phyloP scores from a whole-genome alignment of 257 asterid genomes.

The Solanum okadae region DNA sequence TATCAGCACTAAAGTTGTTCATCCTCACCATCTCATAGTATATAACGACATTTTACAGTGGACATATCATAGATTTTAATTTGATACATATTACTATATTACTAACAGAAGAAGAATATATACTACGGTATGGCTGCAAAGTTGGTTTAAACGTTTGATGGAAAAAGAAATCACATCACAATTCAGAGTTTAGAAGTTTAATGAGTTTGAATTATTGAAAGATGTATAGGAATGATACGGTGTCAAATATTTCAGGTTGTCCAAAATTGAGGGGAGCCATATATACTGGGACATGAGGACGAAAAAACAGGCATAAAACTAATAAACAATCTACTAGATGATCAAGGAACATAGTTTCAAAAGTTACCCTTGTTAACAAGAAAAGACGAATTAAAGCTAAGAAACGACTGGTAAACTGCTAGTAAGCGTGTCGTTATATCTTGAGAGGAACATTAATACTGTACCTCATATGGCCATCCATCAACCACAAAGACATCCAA shows the following conservation, averaged over 20 bases:
- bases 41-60: not conserved
- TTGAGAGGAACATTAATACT: not conserved
- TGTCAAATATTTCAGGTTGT: not conserved
- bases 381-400: not conserved
- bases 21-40: not conserved
- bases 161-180: not conserved
- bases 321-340: not conserved
- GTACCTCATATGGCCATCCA: slow-evolving; percentile 52
- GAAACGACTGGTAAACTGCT: not conserved
- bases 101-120: not conserved
- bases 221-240: not conserved
- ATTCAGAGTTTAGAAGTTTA: not conserved
- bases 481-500: slow-evolving; percentile 43
- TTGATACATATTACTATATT: not conserved
- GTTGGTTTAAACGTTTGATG: not conserved
- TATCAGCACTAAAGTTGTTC: not conserved
- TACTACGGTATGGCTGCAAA: not conserved
- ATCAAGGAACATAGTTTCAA: not conserved
- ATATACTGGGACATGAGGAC: not conserved
- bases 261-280: not conserved
- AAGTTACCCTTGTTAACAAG: not conserved
- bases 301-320: not conserved
- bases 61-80: not conserved
- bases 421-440: not conserved
- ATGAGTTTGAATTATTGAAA: not conserved